Percentiles rank a stretch among this genome's conserved stretches.
phyloP scores from a whole-genome alignment of 257 asterid genomes.

The Salvia hispanica region DNA sequence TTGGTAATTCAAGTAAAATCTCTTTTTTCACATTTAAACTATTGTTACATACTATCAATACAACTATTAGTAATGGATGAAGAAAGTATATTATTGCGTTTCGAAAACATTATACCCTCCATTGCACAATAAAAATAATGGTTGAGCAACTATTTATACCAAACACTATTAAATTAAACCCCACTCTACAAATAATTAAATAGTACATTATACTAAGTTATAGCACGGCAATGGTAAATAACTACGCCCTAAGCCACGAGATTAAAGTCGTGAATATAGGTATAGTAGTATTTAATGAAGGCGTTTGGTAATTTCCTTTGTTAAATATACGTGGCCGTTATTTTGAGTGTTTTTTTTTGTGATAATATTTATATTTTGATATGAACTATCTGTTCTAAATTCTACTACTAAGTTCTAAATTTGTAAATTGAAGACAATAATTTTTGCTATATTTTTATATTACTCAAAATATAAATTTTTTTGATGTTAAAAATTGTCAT shows the following conservation, averaged over 20 bases:
- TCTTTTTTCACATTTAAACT: too few relatives aligned
- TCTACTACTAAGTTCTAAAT: too few relatives aligned
- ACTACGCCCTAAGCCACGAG: background rate
- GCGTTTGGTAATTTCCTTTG: background rate
- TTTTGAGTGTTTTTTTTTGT: background rate
- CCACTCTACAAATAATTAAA: background rate
- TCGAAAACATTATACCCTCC: constrained; percentile 6
- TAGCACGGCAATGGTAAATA: constrained; percentile 8
- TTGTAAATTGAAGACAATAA: too few relatives aligned
- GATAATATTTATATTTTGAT: too few relatives aligned
- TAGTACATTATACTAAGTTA: background rate
- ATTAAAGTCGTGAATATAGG: background rate
- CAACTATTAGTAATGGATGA: too few relatives aligned
- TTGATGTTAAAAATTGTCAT: too few relatives aligned
- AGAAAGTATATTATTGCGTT: background rate
- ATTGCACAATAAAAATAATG: background rate
- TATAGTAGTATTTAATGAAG: constrained; percentile 3
- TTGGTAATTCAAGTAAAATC: too few relatives aligned
- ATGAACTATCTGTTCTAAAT: too few relatives aligned
- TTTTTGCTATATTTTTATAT: too few relatives aligned
- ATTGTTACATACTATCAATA: too few relatives aligned
- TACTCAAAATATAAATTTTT: too few relatives aligned
- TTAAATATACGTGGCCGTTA: background rate
- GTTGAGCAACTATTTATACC: background rate
- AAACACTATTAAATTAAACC: constrained; percentile 14